A percentile compares a stretch with the other conserved stretches of the same genome.
Evolutionary conservation across 306 rosid genomes (phyloP).

Genomic region (Begonia fuchsioides): DNA sequence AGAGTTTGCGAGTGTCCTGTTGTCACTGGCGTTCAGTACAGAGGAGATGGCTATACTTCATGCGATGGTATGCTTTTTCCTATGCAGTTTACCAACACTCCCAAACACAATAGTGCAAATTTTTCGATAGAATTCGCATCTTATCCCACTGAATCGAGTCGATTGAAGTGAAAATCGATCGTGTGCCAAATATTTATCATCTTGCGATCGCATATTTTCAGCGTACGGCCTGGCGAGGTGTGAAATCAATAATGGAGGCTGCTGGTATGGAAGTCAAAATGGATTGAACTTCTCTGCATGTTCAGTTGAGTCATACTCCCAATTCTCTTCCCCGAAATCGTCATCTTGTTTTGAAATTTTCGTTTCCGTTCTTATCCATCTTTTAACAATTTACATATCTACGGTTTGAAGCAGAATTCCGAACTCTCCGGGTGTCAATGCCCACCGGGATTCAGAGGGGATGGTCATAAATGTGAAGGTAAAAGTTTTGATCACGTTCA

Average conservation of each 20-base stretch:
- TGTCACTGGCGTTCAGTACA: slow-evolving; percentile 71
- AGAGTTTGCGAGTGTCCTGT: slow-evolving; percentile 91
- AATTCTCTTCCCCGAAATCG: too few species aligned
- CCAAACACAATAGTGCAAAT: too few species aligned
- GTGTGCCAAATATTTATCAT: too few species aligned
- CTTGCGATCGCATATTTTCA: too few species aligned
- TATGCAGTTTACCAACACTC: too few species aligned
- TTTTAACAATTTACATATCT: too few species aligned
- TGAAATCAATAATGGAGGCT: slow-evolving; percentile 65
- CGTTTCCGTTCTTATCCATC: too few species aligned
- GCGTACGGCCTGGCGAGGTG: slow-evolving; percentile 96
- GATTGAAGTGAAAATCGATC: too few species aligned
- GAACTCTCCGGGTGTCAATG: slow-evolving; percentile 51
- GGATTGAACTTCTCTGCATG: slow-evolving; percentile 57
- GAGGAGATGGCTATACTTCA: slow-evolving; percentile 69
- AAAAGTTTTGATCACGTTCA: too few species aligned
- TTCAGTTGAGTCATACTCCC: slow-evolving; percentile 97
- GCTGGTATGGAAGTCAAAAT: slow-evolving; percentile 62
- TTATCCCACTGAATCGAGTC: too few species aligned
- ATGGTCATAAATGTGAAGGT: slow-evolving; percentile 67
- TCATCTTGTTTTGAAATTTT: too few species aligned
- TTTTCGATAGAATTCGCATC: too few species aligned
- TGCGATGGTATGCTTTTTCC: slow-evolving; percentile 50
- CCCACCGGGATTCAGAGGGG: slow-evolving; percentile 58
- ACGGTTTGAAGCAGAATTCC: slow-evolving; percentile 26